Conservation (phyloP, 2,329 filamentous ascomycete genomes). For the Trichophyton simii region DNA sequence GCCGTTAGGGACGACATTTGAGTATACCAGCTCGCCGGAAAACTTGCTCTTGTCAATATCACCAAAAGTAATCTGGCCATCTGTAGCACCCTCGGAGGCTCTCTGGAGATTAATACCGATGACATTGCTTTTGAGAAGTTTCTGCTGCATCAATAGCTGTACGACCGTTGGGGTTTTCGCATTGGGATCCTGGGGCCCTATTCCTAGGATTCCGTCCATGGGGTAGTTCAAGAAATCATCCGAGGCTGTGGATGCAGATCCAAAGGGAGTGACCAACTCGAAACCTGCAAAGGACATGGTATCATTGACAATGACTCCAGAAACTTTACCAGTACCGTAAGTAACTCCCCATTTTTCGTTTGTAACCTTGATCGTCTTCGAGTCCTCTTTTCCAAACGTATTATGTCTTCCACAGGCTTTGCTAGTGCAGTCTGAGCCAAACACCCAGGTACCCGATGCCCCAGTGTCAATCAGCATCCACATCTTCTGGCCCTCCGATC, state of each 20-base stretch:
- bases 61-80: conserved; percentile 70
- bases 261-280: conserved; percentile 46
- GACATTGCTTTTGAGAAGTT: conserved; percentile 50
- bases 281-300: conserved; percentile 53
- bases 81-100: conserved; percentile 49
- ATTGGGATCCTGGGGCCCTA: conserved; percentile 51
- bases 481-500: conserved; percentile 39
- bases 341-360: conserved; percentile 49
- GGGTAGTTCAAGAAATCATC: conserved; percentile 64
- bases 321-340: conserved; percentile 67
- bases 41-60: conserved; percentile 54
- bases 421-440: conserved; percentile 55
- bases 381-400: conserved; percentile 54
- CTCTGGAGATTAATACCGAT: conserved; percentile 62
- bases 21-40: conserved; percentile 56
- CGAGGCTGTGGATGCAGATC: conserved; percentile 58
- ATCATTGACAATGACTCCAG: conserved; percentile 54
- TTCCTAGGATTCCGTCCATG: conserved; percentile 76
- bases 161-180: conserved; percentile 53
- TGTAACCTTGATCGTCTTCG: conserved; percentile 47
- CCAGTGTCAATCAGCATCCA: conserved; percentile 45
- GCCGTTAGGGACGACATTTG: conserved; percentile 37
- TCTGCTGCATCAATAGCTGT: conserved; percentile 45
- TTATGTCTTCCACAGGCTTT: conserved; percentile 57
- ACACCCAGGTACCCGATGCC: conserved; percentile 66